phyloP scores from a whole-genome alignment of 2,329 filamentous ascomycete genomes.

The Ascochyta viciae-villosae region DNA sequence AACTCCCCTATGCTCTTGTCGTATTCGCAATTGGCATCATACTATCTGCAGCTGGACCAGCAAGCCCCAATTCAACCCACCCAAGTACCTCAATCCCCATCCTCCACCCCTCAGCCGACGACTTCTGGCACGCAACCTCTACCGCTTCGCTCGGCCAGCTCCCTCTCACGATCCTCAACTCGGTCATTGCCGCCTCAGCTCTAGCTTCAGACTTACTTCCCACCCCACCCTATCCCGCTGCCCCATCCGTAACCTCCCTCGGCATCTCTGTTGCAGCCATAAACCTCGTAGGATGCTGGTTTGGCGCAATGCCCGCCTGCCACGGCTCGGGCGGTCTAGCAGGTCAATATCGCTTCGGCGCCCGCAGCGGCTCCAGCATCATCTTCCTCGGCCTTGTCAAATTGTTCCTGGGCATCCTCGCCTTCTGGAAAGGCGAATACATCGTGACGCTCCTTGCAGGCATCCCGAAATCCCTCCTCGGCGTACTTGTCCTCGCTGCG shows the following conservation, averaged over 20 bases:
- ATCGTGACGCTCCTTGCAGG: slow-evolving; percentile 72
- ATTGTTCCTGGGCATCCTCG: slow-evolving; percentile 71
- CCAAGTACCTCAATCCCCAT: slow-evolving; percentile 63
- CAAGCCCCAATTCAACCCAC: slow-evolving; percentile 14
- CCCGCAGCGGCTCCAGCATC: slow-evolving; percentile 83
- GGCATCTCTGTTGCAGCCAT: slow-evolving; percentile 83
- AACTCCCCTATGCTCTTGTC: slow-evolving; percentile 78
- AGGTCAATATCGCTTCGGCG: slow-evolving; percentile 89
- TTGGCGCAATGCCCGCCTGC: slow-evolving; percentile 93
- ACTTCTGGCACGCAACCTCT: slow-evolving; percentile 63
- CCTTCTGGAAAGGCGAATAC: slow-evolving; percentile 70
- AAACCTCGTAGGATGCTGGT: slow-evolving; percentile 88
- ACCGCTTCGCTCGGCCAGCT: slow-evolving; percentile 83
- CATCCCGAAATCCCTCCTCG: slow-evolving; percentile 80
- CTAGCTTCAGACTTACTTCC: slow-evolving; percentile 81
- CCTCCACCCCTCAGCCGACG: slow-evolving; percentile 53
- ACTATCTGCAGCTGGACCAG: slow-evolving; percentile 61
- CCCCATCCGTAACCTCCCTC: slow-evolving; percentile 76
- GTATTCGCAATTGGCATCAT: slow-evolving; percentile 73
- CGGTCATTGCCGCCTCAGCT: slow-evolving; percentile 84
- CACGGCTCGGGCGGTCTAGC: slow-evolving; percentile 92
- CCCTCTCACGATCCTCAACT: slow-evolving; percentile 91
- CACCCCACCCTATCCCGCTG: slow-evolving; percentile 58
- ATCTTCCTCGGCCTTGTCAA: slow-evolving; percentile 81
- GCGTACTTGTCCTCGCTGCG: slow-evolving; percentile 88